These are phyloP conservation scores for Malassezia brasiliensis DNA, from an alignment of 1,284 basidiomycete genomes.

Conservation along the genomic window DNA sequence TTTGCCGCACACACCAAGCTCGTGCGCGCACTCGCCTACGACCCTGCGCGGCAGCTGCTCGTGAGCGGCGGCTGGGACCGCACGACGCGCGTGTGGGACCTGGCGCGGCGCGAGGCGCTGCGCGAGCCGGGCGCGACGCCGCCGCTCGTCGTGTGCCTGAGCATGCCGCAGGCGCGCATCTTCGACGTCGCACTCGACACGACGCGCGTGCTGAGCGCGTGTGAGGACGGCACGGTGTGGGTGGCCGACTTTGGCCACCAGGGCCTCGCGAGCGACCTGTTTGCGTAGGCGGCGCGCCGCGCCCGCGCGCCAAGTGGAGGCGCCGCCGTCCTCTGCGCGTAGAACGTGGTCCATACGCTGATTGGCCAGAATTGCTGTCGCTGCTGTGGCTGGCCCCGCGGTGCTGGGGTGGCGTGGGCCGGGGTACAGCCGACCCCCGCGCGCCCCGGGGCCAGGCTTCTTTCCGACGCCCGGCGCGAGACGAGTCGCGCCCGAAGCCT, in stretches of 20 bases:
- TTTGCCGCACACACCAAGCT: slow-evolving; percentile 11
- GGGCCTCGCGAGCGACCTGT: background rate
- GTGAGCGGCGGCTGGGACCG: slow-evolving; percentile 14
- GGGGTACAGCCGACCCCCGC: too few species aligned
- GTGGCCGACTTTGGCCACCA: slow-evolving; percentile 8
- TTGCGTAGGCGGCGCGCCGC: too few species aligned
- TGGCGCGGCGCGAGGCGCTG: background rate
- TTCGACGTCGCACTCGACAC: slow-evolving; percentile 13
- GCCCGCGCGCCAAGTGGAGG: too few species aligned
- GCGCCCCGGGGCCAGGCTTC: too few species aligned
- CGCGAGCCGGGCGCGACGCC: background rate
- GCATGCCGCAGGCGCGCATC: slow-evolving; percentile 9
- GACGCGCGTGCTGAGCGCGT: slow-evolving; percentile 3
- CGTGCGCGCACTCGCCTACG: slow-evolving; percentile 9
- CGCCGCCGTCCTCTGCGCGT: too few species aligned
- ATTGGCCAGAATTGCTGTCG: too few species aligned
- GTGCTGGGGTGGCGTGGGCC: too few species aligned
- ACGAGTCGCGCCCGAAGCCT: too few species aligned
- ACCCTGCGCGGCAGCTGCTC: slow-evolving; percentile 3
- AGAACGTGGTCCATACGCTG: too few species aligned
- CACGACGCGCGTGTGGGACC: slow-evolving; percentile 9
- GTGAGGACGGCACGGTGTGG: slow-evolving; percentile 10
- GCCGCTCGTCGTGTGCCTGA: background rate
- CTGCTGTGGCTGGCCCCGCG: too few species aligned
- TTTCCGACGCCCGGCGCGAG: too few species aligned